phyloP scores from a whole-genome alignment of 352 stramenopile species.

The Phytophthora europaea region DNA sequence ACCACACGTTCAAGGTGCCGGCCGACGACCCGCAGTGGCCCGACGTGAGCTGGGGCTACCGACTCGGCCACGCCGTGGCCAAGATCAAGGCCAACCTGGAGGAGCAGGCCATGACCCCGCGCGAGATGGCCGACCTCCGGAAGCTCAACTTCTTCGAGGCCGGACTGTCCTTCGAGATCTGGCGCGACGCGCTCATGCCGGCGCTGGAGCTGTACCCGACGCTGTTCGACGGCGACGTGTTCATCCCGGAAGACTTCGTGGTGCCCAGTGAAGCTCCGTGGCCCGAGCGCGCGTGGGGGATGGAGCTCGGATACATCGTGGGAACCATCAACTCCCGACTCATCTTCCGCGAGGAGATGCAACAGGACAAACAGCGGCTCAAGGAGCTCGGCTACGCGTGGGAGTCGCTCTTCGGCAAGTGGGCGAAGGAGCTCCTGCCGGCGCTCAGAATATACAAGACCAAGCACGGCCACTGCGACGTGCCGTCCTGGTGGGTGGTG shows the following conservation, averaged over 20 bases:
- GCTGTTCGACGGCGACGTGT: constrained; percentile 27
- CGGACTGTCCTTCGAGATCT: constrained; percentile 37
- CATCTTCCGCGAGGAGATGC: constrained; percentile 59
- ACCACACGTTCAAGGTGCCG: constrained; percentile 91
- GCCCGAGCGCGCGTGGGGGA: constrained; percentile 48
- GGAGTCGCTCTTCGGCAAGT: constrained; percentile 70
- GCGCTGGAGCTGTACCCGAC: constrained; percentile 49
- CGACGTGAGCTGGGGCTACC: constrained; percentile 78
- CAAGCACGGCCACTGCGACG: constrained; percentile 89
- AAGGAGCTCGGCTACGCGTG: constrained; percentile 68
- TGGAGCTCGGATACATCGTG: constrained; percentile 70
- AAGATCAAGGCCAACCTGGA: constrained; percentile 42
- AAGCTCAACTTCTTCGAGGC: constrained; percentile 57
- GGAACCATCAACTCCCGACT: constrained; percentile 48
- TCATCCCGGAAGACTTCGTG: constrained; percentile 64
- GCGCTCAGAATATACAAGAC: constrained; percentile 85
- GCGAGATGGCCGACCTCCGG: constrained; percentile 44
- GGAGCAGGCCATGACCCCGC: constrained; percentile 44
- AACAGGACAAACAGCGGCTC: constrained; percentile 44
- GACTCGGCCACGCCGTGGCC: constrained; percentile 75
- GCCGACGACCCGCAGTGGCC: constrained; percentile 79
- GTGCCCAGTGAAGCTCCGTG: constrained; percentile 63
- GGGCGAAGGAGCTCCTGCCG: constrained; percentile 62
- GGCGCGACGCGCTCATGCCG: constrained; percentile 50
- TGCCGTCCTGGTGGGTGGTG: constrained; percentile 80